Evolutionary conservation across 1,139 yeast species (phyloP).

Genomic region (Scheffersomyces quercinus): DNA sequence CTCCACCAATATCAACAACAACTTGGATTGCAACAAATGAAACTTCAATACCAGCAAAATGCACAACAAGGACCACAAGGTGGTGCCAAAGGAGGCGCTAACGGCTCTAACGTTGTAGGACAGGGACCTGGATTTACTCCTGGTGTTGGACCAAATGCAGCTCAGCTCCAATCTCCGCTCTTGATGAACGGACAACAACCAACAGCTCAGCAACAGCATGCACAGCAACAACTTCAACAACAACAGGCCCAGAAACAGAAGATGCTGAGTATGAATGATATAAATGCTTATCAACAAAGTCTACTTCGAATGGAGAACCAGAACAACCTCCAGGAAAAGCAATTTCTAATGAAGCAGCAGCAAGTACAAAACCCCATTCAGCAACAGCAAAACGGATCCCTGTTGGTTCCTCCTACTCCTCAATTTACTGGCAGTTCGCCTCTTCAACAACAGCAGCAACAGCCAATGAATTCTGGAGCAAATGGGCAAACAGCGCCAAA

Average conservation of each 20-base stretch:
- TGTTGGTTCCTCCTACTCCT: background rate
- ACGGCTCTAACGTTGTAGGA: background rate
- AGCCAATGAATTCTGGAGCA: conserved; percentile 1
- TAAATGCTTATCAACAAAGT: conserved; percentile 27
- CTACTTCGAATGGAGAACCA: conserved; percentile 28
- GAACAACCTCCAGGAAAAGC: conserved; percentile 26
- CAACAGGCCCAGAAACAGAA: conserved; percentile 2
- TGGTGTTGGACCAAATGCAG: conserved; percentile 1
- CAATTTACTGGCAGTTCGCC: background rate
- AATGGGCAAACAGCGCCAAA: conserved; percentile 4
- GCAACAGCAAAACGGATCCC: conserved; percentile 8
- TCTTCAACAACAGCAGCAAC: conserved; percentile 1
- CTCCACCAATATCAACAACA: conserved; percentile 19
- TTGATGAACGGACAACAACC: conserved; percentile 7
- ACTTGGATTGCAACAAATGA: conserved; percentile 18
- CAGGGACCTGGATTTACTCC: background rate
- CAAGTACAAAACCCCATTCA: conserved; percentile 3
- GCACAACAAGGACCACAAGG: conserved; percentile 4
- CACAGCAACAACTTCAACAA: conserved; percentile 10
- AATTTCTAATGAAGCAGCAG: conserved; percentile 24
- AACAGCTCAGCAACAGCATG: conserved; percentile 9
- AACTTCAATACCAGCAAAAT: conserved; percentile 20
- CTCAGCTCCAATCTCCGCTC: conserved; percentile 7
- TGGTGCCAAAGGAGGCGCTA: background rate
- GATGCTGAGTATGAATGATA: conserved; percentile 7